A percentile compares a stretch with the other conserved stretches of the same genome.
phyloP scores from a whole-genome alignment of 176 grass and related monocot species.

The Puya raimondii region DNA sequence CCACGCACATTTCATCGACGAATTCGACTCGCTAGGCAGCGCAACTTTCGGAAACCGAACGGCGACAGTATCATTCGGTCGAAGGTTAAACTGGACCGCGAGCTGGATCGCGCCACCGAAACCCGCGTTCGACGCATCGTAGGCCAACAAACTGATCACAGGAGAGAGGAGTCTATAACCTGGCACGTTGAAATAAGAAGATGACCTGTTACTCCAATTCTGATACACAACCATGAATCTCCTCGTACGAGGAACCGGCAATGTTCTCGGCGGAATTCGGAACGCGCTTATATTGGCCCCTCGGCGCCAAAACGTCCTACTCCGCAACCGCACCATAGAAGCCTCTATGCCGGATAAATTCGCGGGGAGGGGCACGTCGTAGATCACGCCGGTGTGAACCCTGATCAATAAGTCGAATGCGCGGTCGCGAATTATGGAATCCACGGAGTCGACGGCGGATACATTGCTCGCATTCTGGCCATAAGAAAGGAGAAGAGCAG shows the following conservation, averaged over 20 bases:
- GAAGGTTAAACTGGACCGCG: constrained; percentile 1
- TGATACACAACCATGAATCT: constrained; percentile 15
- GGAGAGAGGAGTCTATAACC: constrained; percentile 8
- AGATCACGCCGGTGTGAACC: constrained; percentile 8
- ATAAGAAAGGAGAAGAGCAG: constrained; percentile 1
- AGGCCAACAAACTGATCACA: constrained; percentile 15
- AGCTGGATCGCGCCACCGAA: constrained; percentile 1
- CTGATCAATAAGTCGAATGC: not conserved
- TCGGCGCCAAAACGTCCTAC: constrained; percentile 7
- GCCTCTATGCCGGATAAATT: constrained; percentile 14
- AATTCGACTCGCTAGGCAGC: not conserved
- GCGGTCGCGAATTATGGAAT: not conserved
- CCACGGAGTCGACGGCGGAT: not conserved
- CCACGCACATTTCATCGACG: not conserved
- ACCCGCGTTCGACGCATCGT: constrained; percentile 9
- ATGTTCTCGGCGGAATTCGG: constrained; percentile 6
- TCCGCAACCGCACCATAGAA: constrained; percentile 15
- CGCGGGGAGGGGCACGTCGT: constrained; percentile 3
- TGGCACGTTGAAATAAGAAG: constrained; percentile 11
- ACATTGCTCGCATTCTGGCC: not conserved
- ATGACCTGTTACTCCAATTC: constrained; percentile 12
- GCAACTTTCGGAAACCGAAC: constrained; percentile 6
- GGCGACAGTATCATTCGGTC: not conserved
- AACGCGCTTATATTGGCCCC: constrained; percentile 14
- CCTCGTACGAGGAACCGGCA: not conserved